These are phyloP conservation scores for Eimeria praecox DNA, from an alignment of 169 alveolate genomes.

Conservation along the genomic window DNA sequence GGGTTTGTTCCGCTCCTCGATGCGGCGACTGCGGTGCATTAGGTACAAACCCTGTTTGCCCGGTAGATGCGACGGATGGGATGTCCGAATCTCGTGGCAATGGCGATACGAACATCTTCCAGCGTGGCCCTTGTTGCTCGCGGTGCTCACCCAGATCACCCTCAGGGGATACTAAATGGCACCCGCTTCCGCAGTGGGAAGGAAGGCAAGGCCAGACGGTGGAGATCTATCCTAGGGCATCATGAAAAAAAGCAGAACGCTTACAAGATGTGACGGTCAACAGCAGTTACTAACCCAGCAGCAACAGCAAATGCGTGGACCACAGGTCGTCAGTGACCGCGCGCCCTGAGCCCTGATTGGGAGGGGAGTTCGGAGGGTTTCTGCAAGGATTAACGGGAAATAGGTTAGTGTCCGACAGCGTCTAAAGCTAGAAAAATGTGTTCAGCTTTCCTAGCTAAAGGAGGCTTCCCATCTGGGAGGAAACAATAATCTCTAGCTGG, in stretches of 20 bases:
- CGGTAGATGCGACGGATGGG: slow-evolving; percentile 44
- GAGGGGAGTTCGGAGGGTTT: too few relatives aligned
- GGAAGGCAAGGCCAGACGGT: neutral
- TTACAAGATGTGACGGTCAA: neutral
- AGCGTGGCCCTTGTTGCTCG: slow-evolving; percentile 10
- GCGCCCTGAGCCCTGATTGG: neutral
- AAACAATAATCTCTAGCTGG: slow-evolving; percentile 25
- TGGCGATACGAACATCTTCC: slow-evolving; percentile 74
- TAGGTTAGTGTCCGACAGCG: neutral
- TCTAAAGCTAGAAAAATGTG: neutral
- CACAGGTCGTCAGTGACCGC: slow-evolving; percentile 47
- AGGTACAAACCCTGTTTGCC: neutral
- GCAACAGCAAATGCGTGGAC: neutral
- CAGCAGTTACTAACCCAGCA: slow-evolving; percentile 16
- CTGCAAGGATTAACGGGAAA: neutral
- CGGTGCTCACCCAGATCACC: slow-evolving; percentile 28
- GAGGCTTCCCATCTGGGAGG: neutral
- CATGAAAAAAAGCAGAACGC: neutral
- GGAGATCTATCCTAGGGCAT: slow-evolving; percentile 1
- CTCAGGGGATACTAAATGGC: neutral
- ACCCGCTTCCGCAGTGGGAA: slow-evolving; percentile 35
- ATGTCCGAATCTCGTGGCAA: slow-evolving; percentile 57
- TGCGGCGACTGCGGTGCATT: neutral
- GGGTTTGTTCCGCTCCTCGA: slow-evolving; percentile 10
- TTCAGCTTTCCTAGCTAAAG: neutral